Base-by-base conservation (phyloP, 345 rosid genomes). In the Citropsis articulata region DNA sequence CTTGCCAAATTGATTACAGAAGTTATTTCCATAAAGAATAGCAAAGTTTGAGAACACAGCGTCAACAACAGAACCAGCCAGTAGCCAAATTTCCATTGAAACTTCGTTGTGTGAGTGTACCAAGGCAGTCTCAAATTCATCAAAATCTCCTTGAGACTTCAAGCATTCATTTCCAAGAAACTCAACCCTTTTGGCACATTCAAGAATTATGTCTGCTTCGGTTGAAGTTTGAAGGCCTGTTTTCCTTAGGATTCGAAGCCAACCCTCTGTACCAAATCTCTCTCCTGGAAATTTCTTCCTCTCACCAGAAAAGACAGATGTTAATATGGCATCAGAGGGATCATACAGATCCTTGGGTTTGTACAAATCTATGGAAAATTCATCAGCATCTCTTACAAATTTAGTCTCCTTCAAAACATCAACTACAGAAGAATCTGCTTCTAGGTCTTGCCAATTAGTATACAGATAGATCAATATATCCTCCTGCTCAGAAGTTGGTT, bases 221-320 rank as follows among this genome's bases (percentile, higher is more conserved):
- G 83, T 63, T 78, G 97, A 84, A 71, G 87, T 90, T 80, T 81
- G 91, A 83, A 94, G 94, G 71, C 98, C 98, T 50, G 84, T 82
- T 86, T 91, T 91, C 86, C 92, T 84, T 75, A 94, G 85, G 81
- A 94, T 93, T 78, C 73, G 93, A 82, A 93, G 98, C 98, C 98
- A 94, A 60, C 92, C 88, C 61, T 91, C 92, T 35, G 91, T 82
- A 78, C 82, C 77, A 84, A 94, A 94, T 87, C 97, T 91, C 87
- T 94, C 98, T 80, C 98, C 98, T 31, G 98, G 98, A 87, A 94
- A 93, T 78, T 87, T 90, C 80, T 84, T 88, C 82, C 93, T 90
- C 89, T 93, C 94, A 69, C 94, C 93, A 27, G 88, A 88, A 87
- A 95, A 95, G 64, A 91, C 97, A 31, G 97, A 90, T 67, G 89